Evolutionary conservation across 495 filamentous ascomycete species (phyloP).

Genomic region (Emericellopsis terricola): DNA sequence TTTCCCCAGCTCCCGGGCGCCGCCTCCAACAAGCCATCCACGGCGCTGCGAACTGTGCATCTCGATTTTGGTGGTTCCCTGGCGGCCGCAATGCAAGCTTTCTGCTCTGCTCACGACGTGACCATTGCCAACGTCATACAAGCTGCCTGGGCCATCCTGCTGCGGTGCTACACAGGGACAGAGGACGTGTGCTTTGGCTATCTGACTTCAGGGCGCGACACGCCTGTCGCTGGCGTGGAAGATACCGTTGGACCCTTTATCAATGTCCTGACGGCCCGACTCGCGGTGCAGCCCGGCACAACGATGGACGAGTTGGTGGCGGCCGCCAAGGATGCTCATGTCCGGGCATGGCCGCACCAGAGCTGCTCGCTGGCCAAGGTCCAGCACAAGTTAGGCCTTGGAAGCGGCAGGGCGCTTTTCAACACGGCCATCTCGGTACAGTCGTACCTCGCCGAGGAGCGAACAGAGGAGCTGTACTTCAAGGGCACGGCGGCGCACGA

Average conservation of each 20-base stretch:
- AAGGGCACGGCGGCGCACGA: too few species aligned
- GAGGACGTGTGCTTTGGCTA: conserved; percentile 26
- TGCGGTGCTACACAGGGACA: conserved; percentile 15
- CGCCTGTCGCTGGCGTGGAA: not conserved
- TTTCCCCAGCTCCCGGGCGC: not conserved
- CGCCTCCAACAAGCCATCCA: not conserved
- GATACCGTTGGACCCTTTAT: not conserved
- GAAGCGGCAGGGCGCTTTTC: not conserved
- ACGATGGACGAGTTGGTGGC: not conserved
- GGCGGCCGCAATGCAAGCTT: not conserved
- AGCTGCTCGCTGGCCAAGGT: not conserved
- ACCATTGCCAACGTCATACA: not conserved
- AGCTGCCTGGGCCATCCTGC: conserved; percentile 18
- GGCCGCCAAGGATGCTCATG: not conserved
- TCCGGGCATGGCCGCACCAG: not conserved
- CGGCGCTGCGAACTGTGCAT: not conserved
- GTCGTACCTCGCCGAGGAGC: too few species aligned
- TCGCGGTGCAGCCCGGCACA: not conserved
- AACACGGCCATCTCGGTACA: not conserved
- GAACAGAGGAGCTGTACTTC: too few species aligned
- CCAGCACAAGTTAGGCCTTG: not conserved
- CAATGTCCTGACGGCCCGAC: not conserved
- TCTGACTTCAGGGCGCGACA: not conserved
- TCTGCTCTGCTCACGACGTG: not conserved
- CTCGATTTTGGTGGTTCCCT: not conserved